These are phyloP conservation scores for Tetradesmus lagerheimii DNA, from an alignment of 139 green algal genomes.

Conservation along the genomic window DNA sequence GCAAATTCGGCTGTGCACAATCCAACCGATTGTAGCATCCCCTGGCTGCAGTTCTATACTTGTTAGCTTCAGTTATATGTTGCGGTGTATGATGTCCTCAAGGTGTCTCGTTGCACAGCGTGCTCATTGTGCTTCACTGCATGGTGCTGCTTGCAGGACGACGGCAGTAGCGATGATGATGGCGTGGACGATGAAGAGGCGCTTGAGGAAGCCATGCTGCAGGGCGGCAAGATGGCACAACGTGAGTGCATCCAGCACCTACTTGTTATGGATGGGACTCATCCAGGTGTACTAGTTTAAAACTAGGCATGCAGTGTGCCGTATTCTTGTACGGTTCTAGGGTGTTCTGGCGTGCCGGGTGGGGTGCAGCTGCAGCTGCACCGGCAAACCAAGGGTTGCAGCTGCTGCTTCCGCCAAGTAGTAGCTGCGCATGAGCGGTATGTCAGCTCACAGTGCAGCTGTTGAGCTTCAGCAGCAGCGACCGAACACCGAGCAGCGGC, in stretches of 20 bases:
- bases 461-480: not conserved
- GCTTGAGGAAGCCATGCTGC: constrained; percentile 45
- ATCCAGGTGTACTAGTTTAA: no score
- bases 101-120: no score
- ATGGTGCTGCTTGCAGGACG: constrained; percentile 33
- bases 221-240: constrained; percentile 50
- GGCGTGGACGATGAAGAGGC: constrained; percentile 56
- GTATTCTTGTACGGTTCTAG: no score
- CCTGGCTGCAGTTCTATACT: no score
- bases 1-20: no score
- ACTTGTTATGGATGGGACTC: no score
- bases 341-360: constrained; percentile 26
- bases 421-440: not conserved
- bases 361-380: constrained; percentile 14
- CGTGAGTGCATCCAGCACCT: constrained; percentile 56
- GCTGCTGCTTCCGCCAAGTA: not conserved
- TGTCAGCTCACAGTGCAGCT: not conserved
- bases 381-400: not conserved
- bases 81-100: no score
- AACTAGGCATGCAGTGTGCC: no score
- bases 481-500: not conserved
- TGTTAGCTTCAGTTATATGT: no score
- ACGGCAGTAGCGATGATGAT: constrained; percentile 59
- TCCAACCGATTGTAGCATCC: no score
- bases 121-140: no score